Percentiles rank a stretch among this genome's conserved stretches.
phyloP scores from a whole-genome alignment of 2,329 filamentous ascomycete species.

The Graphilbum fragrans region DNA sequence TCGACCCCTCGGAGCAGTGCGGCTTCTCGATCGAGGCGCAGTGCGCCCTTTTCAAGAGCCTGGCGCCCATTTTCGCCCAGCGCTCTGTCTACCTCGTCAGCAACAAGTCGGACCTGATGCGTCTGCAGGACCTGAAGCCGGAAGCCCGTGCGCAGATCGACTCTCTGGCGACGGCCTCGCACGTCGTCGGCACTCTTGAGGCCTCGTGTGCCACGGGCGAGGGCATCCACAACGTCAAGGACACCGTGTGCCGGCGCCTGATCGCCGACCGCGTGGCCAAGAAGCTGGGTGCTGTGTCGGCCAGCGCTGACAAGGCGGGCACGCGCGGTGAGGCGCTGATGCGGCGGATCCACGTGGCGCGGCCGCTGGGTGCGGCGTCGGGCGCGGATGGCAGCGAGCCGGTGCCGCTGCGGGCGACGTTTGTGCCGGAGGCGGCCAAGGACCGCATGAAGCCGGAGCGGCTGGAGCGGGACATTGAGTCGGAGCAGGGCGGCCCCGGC shows the following conservation, averaged over 20 bases:
- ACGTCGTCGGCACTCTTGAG: slow-evolving; percentile 86
- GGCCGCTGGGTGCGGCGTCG: slow-evolving; percentile 61
- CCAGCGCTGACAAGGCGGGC: slow-evolving; percentile 60
- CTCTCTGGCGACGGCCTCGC: slow-evolving; percentile 28
- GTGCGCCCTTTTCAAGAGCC: slow-evolving; percentile 89
- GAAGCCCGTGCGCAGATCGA: slow-evolving; percentile 49
- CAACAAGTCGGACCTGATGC: slow-evolving; percentile 94
- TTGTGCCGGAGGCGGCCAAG: slow-evolving; percentile 78
- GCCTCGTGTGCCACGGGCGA: slow-evolving; percentile 92
- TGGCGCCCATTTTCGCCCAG: slow-evolving; percentile 93
- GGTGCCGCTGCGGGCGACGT: slow-evolving; percentile 56
- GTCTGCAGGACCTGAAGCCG: slow-evolving; percentile 73
- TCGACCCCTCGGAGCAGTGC: slow-evolving; percentile 94
- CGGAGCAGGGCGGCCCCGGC: slow-evolving; percentile 85
- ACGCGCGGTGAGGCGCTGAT: slow-evolving; percentile 83
- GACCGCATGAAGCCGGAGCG: slow-evolving; percentile 46
- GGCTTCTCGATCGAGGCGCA: slow-evolving; percentile 89
- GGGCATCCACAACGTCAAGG: slow-evolving; percentile 89
- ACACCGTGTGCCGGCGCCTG: slow-evolving; percentile 83
- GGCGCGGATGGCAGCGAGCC: slow-evolving; percentile 5
- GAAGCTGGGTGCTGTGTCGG: slow-evolving; percentile 88
- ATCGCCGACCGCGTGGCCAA: slow-evolving; percentile 88
- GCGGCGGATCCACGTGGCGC: slow-evolving; percentile 91
- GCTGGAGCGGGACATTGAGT: slow-evolving; percentile 78
- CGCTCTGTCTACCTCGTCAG: slow-evolving; percentile 94